phyloP scores from a whole-genome alignment of 2,329 filamentous ascomycete species.

The Pseudophaeomoniella oleicola region DNA sequence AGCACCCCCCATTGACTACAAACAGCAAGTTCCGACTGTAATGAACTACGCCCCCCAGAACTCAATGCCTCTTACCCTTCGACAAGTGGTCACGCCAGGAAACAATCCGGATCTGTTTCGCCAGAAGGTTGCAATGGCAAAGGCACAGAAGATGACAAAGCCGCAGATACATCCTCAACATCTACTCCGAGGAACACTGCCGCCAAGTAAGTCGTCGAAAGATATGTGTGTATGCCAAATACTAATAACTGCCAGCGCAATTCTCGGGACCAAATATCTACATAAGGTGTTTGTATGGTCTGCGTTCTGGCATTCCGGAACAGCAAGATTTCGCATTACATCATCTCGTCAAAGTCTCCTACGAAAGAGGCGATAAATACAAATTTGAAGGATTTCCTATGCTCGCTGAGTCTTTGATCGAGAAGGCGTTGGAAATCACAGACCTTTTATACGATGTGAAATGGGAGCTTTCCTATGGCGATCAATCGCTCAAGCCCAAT shows the following conservation, averaged over 20 bases:
- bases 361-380: constrained; percentile 88
- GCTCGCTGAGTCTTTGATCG: constrained; percentile 73
- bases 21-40: background rate
- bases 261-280: constrained; percentile 68
- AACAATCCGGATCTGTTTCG: constrained; percentile 58
- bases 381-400: constrained; percentile 84
- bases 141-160: constrained; percentile 1
- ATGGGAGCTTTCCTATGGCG: constrained; percentile 63
- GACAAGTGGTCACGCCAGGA: constrained; percentile 59
- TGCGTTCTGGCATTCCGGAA: constrained; percentile 62
- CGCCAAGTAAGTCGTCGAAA: background rate
- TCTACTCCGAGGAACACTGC: background rate
- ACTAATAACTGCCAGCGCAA: constrained; percentile 3
- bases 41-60: constrained; percentile 11
- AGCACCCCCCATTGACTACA: background rate
- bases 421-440: constrained; percentile 68
- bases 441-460: constrained; percentile 66
- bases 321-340: constrained; percentile 91
- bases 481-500: constrained; percentile 34
- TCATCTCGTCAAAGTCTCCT: constrained; percentile 89
- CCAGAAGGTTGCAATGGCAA: constrained; percentile 28
- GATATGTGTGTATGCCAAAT: background rate
- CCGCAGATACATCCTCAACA: background rate
- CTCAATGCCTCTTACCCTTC: constrained; percentile 48
- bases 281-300: constrained; percentile 66